phyloP scores from a whole-genome alignment of 768 basidiomycete genomes.

The Russula sp. region DNA sequence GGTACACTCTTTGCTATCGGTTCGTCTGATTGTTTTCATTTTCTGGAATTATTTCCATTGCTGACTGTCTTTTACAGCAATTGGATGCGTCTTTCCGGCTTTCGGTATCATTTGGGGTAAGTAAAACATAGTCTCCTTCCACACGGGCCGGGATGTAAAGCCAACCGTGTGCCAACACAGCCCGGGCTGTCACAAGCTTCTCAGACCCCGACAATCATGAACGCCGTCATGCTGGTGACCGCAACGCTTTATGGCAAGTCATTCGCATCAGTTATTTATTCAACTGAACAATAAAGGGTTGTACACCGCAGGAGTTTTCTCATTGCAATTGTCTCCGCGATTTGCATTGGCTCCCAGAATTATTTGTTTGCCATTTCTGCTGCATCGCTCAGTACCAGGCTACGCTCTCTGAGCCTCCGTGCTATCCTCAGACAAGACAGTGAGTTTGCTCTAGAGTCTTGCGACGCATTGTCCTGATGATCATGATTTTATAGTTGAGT shows the following conservation, averaged over 20 bases:
- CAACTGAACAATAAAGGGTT: conserved; percentile 7
- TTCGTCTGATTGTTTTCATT: not conserved
- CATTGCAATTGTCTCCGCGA: conserved; percentile 58
- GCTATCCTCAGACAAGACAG: conserved; percentile 84
- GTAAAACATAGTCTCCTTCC: conserved; percentile 23
- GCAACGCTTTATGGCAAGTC: conserved; percentile 56
- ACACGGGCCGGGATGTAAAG: no score
- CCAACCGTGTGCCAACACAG: not conserved
- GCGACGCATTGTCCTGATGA: conserved; percentile 10
- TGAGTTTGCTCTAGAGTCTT: conserved; percentile 28
- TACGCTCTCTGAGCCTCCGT: conserved; percentile 65
- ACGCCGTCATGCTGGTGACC: conserved; percentile 51
- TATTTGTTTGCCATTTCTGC: conserved; percentile 61
- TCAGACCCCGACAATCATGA: conserved; percentile 33
- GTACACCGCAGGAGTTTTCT: conserved; percentile 53
- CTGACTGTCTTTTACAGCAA: conserved; percentile 22
- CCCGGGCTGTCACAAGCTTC: conserved; percentile 51
- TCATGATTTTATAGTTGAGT: conserved; percentile 47
- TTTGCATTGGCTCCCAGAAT: conserved; percentile 56
- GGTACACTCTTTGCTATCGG: conserved; percentile 45
- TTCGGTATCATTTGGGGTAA: conserved; percentile 58
- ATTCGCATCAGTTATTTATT: not conserved
- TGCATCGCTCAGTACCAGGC: conserved; percentile 54
- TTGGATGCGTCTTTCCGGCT: conserved; percentile 64
- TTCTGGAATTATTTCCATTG: not conserved